phyloP scores from a whole-genome alignment of 1,284 basidiomycete genomes.

The Farysia itapuensis region DNA sequence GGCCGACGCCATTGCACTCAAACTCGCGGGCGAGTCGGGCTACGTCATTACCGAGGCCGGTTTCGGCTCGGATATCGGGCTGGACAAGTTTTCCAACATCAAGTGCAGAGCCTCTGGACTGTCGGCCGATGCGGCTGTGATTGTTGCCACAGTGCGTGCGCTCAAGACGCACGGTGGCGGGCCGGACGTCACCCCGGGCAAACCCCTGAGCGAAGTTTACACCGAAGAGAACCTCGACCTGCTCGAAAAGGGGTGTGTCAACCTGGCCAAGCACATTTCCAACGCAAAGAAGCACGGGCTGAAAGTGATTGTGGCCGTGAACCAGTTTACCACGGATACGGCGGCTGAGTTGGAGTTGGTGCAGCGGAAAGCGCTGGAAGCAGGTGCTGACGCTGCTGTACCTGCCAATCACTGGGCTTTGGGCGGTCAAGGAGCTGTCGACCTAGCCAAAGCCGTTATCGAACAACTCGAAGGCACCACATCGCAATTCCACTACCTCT shows the following conservation, averaged over 20 bases:
- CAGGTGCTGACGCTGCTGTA: slow-evolving; percentile 91
- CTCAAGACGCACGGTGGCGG: slow-evolving; percentile 99
- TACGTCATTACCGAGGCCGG: slow-evolving; percentile 98
- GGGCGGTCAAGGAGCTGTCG: slow-evolving; percentile 53
- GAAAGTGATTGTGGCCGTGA: slow-evolving; percentile 95
- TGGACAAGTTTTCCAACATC: slow-evolving; percentile 93
- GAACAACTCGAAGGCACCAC: slow-evolving; percentile 41
- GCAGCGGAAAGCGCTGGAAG: slow-evolving; percentile 74
- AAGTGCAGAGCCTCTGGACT: slow-evolving; percentile 94
- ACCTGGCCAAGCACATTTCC: slow-evolving; percentile 88
- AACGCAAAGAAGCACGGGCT: slow-evolving; percentile 94
- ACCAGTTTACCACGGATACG: slow-evolving; percentile 90
- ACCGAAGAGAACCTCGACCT: slow-evolving; percentile 89
- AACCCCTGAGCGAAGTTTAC: slow-evolving; percentile 89
- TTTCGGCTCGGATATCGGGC: slow-evolving; percentile 94
- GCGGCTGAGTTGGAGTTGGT: slow-evolving; percentile 85
- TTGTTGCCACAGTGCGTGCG: slow-evolving; percentile 95
- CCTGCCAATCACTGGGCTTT: slow-evolving; percentile 80
- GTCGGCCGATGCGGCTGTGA: slow-evolving; percentile 87
- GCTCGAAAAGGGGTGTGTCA: slow-evolving; percentile 87
- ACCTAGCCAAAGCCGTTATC: slow-evolving; percentile 54
- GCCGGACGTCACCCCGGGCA: slow-evolving; percentile 94
- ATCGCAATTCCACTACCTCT: slow-evolving; percentile 56
- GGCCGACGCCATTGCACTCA: slow-evolving; percentile 91
- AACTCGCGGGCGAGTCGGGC: slow-evolving; percentile 91